Conservation (phyloP, 768 basidiomycete genomes). For the Baorangia bicolor region DNA sequence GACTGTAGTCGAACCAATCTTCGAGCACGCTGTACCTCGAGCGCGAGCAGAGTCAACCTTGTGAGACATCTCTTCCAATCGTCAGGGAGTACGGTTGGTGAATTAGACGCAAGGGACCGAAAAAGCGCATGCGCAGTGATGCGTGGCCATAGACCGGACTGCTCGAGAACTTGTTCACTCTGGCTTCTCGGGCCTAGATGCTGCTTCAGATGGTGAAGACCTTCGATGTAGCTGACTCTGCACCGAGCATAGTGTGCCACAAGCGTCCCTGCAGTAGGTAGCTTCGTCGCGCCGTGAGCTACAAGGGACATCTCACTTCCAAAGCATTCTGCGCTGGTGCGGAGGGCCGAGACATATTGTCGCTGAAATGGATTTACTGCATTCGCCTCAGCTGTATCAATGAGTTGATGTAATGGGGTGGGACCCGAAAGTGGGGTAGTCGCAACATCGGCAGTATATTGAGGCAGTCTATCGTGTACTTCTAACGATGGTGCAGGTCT, state of each 20-base stretch:
- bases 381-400: not conserved
- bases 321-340: no score
- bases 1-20: no score
- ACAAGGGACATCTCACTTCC: not conserved
- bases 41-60: no score
- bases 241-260: no score
- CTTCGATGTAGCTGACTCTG: not conserved
- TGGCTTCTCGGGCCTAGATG: constrained; percentile 12
- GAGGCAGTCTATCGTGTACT: not conserved
- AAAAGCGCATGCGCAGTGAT: constrained; percentile 30
- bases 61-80: no score
- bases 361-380: constrained; percentile 4
- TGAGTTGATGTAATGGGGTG: not conserved
- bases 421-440: not conserved
- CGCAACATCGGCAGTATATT: not conserved
- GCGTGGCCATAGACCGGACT: no score
- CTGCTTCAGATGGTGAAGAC: no score
- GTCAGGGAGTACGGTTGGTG: constrained; percentile 2
- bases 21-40: no score
- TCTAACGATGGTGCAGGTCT: no score
- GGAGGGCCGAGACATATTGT: no score
- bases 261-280: not conserved
- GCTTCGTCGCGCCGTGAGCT: not conserved
- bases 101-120: constrained; percentile 23
- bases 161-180: constrained; percentile 16